A percentile compares a stretch with the other conserved stretches of the same genome.
Evolutionary conservation across 148 eudicot genomes (phyloP).

Genomic region (Talinum fruticosum): DNA sequence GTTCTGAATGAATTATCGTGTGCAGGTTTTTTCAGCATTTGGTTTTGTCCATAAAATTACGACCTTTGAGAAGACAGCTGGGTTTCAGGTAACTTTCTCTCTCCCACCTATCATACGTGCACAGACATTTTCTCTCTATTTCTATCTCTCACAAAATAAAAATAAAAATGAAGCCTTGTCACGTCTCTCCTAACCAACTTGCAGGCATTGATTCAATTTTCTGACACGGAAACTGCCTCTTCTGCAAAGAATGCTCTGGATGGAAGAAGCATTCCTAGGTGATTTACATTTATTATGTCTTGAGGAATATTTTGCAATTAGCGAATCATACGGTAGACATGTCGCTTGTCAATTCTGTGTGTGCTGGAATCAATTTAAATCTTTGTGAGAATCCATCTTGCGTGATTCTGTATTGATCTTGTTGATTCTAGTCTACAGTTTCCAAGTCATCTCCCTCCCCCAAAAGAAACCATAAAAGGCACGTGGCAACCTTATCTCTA

Average conservation of each 20-base stretch:
- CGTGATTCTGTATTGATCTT: conserved; percentile 16
- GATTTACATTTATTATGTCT: conserved; percentile 42
- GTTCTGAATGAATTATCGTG: conserved; percentile 20
- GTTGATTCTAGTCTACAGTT: not conserved
- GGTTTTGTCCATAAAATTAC: conserved; percentile 97
- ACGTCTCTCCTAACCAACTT: conserved; percentile 10
- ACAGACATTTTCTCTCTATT: not conserved
- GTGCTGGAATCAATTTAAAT: conserved; percentile 36
- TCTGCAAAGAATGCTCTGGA: conserved; percentile 92
- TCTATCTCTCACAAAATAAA: not conserved
- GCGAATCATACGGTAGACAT: conserved; percentile 42
- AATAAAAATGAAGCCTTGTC: no score
- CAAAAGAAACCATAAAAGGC: not conserved
- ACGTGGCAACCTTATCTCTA: no score
- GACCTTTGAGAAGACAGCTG: conserved; percentile 98
- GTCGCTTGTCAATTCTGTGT: conserved; percentile 39
- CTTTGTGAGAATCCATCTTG: conserved; percentile 19
- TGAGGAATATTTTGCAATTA: conserved; percentile 33
- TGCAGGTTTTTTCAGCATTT: conserved; percentile 93
- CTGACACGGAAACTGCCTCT: conserved; percentile 85
- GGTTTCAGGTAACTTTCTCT: conserved; percentile 66
- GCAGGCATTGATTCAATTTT: conserved; percentile 94
- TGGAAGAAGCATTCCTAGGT: conserved; percentile 99
- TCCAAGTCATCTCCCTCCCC: not conserved
- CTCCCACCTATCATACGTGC: not conserved